Evolutionary conservation across 2,329 filamentous ascomycete genomes (phyloP).

Genomic region (Colletotrichum sojae): DNA sequence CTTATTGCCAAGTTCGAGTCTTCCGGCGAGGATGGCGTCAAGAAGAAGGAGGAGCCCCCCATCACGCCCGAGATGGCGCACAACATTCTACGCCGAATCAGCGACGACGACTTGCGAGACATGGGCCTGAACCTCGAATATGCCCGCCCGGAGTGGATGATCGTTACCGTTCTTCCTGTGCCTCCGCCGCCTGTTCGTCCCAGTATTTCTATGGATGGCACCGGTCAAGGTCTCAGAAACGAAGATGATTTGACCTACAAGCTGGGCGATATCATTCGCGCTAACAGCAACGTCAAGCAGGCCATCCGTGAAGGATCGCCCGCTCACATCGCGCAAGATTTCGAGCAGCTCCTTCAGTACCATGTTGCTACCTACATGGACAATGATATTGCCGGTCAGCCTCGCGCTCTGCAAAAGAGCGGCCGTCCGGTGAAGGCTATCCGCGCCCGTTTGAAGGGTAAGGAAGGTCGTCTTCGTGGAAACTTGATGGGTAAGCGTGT

Average conservation of each 20-base stretch:
- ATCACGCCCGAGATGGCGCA: conserved; percentile 90
- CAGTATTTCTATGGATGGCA: conserved; percentile 97
- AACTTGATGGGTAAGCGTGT: conserved; percentile 99
- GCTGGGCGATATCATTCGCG: conserved; percentile 96
- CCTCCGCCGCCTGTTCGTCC: conserved; percentile 96
- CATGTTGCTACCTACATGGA: conserved; percentile 99
- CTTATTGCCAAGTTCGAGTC: conserved; percentile 83
- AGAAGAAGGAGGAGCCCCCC: conserved; percentile 79
- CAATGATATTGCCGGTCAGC: conserved; percentile 97
- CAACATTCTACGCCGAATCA: conserved; percentile 88
- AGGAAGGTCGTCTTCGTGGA: conserved; percentile 96
- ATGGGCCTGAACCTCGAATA: conserved; percentile 96
- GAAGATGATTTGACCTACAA: conserved; percentile 99
- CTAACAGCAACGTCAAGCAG: conserved; percentile 93
- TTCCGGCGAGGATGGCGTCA: conserved; percentile 83
- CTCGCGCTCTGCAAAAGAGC: conserved; percentile 95
- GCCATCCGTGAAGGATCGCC: conserved; percentile 93
- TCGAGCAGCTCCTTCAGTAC: conserved; percentile 93
- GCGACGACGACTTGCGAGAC: conserved; percentile 83
- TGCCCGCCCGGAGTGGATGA: conserved; percentile 98
- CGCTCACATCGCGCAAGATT: conserved; percentile 90
- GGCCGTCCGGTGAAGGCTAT: conserved; percentile 97
- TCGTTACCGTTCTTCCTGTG: conserved; percentile 93
- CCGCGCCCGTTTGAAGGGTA: conserved; percentile 96
- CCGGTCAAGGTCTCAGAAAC: conserved; percentile 90